phyloP scores from a whole-genome alignment of 345 rosid genomes.

The Triadica sebifera region DNA sequence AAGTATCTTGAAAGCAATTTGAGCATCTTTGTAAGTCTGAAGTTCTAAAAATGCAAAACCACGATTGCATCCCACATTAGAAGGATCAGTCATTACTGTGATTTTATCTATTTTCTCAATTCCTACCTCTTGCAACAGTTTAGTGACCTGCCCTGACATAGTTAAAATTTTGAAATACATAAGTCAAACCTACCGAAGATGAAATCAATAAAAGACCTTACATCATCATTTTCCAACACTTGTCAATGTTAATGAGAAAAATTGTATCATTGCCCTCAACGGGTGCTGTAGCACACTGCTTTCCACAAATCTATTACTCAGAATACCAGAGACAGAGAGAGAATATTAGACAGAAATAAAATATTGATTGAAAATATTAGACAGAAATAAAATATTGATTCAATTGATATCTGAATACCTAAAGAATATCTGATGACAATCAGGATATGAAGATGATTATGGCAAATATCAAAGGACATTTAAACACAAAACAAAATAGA shows the following conservation, averaged over 20 bases:
- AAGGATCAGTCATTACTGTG: constrained; percentile 31
- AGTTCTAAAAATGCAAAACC: constrained; percentile 38
- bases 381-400: no score
- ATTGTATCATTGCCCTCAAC: constrained; percentile 38
- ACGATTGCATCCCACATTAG: constrained; percentile 25
- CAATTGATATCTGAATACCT: neutral
- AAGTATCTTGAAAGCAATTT: constrained; percentile 32
- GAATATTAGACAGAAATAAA: neutral
- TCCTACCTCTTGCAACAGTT: constrained; percentile 27
- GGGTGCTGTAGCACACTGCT: constrained; percentile 29
- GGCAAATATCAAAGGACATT: neutral
- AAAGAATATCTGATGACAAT: neutral
- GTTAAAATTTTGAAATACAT: neutral
- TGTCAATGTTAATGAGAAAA: constrained; percentile 35
- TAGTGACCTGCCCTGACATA: constrained; percentile 25
- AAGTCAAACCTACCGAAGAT: neutral
- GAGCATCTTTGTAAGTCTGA: constrained; percentile 34
- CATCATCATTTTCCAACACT: constrained; percentile 34
- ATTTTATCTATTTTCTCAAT: constrained; percentile 33
- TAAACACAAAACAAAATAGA: neutral
- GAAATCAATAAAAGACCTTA: constrained; percentile 21
- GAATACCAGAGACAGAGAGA: neutral
- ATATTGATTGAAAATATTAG: no score
- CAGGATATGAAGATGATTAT: neutral
- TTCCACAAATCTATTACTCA: constrained; percentile 28